A percentile compares a stretch with the other conserved stretches of the same genome.
Evolutionary conservation across 1,139 yeast species (phyloP).

Genomic region (Pichia sorboxylosa): DNA sequence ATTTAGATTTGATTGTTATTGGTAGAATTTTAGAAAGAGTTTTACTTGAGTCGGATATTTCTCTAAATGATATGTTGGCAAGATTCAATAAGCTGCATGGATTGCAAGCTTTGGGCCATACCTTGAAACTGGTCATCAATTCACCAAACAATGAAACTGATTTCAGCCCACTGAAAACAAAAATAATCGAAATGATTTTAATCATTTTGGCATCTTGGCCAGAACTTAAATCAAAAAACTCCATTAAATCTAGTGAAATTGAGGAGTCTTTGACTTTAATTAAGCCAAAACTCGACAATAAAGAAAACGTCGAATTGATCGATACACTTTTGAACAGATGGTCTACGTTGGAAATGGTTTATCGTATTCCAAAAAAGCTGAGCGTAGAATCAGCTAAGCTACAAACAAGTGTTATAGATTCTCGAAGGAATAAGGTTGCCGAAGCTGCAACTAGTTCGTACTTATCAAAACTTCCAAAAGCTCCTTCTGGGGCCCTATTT

Average conservation of each 20-base stretch:
- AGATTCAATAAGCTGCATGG: slow-evolving; percentile 76
- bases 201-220: slow-evolving; percentile 67
- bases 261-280: slow-evolving; percentile 41
- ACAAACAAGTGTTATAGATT: slow-evolving; percentile 18
- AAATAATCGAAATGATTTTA: slow-evolving; percentile 36
- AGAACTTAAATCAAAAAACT: slow-evolving; percentile 56
- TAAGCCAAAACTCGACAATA: slow-evolving; percentile 20
- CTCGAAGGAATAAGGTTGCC: slow-evolving; percentile 25
- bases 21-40: slow-evolving; percentile 53
- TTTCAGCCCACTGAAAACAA: slow-evolving; percentile 23
- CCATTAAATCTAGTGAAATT: slow-evolving; percentile 68
- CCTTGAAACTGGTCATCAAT: slow-evolving; percentile 33
- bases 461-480: slow-evolving; percentile 9
- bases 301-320: slow-evolving; percentile 30
- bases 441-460: slow-evolving; percentile 1
- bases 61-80: slow-evolving; percentile 42
- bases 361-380: slow-evolving; percentile 56
- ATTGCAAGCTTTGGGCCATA: slow-evolving; percentile 60
- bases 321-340: slow-evolving; percentile 48
- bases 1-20: slow-evolving; percentile 58
- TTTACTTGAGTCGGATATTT: slow-evolving; percentile 35
- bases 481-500: slow-evolving; percentile 5
- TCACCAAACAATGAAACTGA: slow-evolving; percentile 16
- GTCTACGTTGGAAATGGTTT: slow-evolving; percentile 70
- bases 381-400: slow-evolving; percentile 8